Evolutionary conservation across 2,329 filamentous ascomycete species (phyloP), one percentile per base, ranked within the genome.

Genomic region (Phyllosticta citribraziliensis): DNA sequence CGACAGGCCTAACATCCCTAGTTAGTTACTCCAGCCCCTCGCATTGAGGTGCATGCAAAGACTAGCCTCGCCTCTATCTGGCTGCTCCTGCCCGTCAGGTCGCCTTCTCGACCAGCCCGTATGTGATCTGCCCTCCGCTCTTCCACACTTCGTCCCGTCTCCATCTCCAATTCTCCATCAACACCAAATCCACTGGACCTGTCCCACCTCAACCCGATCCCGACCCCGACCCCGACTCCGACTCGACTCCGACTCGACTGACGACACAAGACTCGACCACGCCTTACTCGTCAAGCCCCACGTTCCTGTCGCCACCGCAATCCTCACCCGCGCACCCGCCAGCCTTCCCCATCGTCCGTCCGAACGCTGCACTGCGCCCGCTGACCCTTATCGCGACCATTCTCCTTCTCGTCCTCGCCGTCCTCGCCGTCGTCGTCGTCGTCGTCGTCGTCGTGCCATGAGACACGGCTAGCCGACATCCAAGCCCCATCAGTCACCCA

Each of bases 381-480:
- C 22, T 22, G 22, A 22, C 2, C 33, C 33, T 40, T 40, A 40
- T 40, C 33, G 33, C 27, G 27, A 30, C 27, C 22, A 22, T 22
- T 22, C 22, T 33, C 10, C 33, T 2, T 17, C 33, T 40, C 33
- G 8, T 14, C 33, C 3, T 17, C 9, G 33, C 5, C 4, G 11
- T 40, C 33, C 2, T 27, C 25, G 5, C 5, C 25, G 25, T 27
- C 25, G 27, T 30, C 27, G 14, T 40, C 33, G 11, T 40, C 6
- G 33, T 40, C 6, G 33, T 40, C 33, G 11, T 40, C 33, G 33
- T 40, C 58, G 56, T 61, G 58, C 58, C 60, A 55, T 61, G 55
- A 61, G 57, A 57, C 55, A 57, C 60, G 55, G 55, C 51, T 57
- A 56, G 57, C 33, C 55, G 58, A 53, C 54, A n/a, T n/a, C 58